A percentile compares a stretch with the other conserved stretches of the same genome.
These are phyloP conservation scores for Rubia peregrina DNA, from an alignment of 305 asterid species.

Conservation along the genomic window DNA sequence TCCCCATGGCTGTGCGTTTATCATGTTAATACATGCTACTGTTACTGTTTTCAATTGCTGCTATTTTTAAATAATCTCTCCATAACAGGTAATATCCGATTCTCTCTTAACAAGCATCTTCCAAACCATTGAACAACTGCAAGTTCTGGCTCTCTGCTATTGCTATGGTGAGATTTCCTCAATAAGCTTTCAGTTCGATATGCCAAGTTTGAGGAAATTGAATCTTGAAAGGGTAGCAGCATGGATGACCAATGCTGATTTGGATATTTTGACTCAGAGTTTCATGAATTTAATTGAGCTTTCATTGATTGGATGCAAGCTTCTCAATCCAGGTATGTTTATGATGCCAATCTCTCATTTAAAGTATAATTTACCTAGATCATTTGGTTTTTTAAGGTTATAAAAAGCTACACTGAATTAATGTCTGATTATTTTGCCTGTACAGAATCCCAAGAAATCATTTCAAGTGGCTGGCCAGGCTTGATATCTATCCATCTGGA, in stretches of 20 bases:
- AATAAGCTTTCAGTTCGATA: constrained; percentile 37
- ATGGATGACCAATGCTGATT: constrained; percentile 70
- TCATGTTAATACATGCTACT: not conserved
- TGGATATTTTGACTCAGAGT: constrained; percentile 53
- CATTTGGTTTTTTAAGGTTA: not conserved
- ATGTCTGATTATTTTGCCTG: constrained; percentile 14
- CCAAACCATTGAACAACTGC: constrained; percentile 43
- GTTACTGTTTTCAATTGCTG: not conserved
- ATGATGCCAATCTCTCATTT: constrained; percentile 10
- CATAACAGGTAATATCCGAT: constrained; percentile 64
- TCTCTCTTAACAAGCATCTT: constrained; percentile 42
- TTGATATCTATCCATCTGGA: constrained; percentile 67
- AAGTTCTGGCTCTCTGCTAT: constrained; percentile 58
- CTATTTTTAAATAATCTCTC: constrained; percentile 10
- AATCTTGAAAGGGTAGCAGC: constrained; percentile 78
- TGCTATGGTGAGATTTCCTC: constrained; percentile 80
- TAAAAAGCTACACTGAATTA: constrained; percentile 2
- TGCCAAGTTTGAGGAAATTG: constrained; percentile 69
- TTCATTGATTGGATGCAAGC: constrained; percentile 70
- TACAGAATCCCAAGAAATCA: constrained; percentile 65
- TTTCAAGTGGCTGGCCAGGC: constrained; percentile 89
- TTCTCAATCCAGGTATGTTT: constrained; percentile 55
- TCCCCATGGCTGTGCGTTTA: not conserved
- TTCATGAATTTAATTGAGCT: constrained; percentile 55
- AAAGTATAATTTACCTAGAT: constrained; percentile 12